A percentile compares a stretch with the other conserved stretches of the same genome.
These are phyloP conservation scores for Mycena amicta DNA, from an alignment of 768 basidiomycete species.

Conservation along the genomic window DNA sequence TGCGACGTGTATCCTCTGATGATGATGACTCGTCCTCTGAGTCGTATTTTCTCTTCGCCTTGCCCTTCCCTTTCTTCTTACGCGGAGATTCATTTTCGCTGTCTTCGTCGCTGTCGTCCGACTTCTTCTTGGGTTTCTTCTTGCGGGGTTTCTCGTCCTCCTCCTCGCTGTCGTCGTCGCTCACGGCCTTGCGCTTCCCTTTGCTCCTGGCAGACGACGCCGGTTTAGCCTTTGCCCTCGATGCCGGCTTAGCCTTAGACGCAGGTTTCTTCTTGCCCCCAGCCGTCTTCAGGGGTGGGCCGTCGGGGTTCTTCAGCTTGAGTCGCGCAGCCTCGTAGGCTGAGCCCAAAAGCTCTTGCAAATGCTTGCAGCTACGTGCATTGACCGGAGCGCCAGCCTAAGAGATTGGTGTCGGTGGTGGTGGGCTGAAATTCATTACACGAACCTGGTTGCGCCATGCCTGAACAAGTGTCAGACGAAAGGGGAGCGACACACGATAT, in stretches of 20 bases:
- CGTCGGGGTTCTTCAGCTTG: slow-evolving; percentile 39
- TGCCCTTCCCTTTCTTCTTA: slow-evolving; percentile 1
- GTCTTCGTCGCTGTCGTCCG: background rate
- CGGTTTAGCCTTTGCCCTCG: slow-evolving; percentile 17
- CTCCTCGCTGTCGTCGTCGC: slow-evolving; percentile 29
- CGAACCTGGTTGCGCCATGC: slow-evolving; percentile 40
- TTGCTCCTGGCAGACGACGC: slow-evolving; percentile 10
- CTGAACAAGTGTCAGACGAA: slow-evolving; percentile 11
- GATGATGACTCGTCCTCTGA: slow-evolving; percentile 16
- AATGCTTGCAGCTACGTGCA: slow-evolving; percentile 44
- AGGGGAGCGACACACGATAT: no score
- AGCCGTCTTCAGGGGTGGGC: slow-evolving; percentile 18
- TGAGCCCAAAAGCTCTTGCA: slow-evolving; percentile 38
- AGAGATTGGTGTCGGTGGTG: no score
- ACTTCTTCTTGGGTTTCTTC: slow-evolving; percentile 23
- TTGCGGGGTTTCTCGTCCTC: slow-evolving; percentile 29
- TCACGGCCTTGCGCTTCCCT: slow-evolving; percentile 28
- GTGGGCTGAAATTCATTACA: background rate
- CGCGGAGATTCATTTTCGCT: slow-evolving; percentile 1
- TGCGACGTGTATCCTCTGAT: slow-evolving; percentile 15
- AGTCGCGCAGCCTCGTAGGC: slow-evolving; percentile 41
- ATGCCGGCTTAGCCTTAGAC: slow-evolving; percentile 20
- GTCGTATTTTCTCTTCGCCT: slow-evolving; percentile 1
- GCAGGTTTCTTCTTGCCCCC: slow-evolving; percentile 17
- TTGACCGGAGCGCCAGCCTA: slow-evolving; percentile 37